These are phyloP conservation scores for Mesembryanthemum crystallinum DNA, from an alignment of 148 eudicot species.

Conservation along the genomic window DNA sequence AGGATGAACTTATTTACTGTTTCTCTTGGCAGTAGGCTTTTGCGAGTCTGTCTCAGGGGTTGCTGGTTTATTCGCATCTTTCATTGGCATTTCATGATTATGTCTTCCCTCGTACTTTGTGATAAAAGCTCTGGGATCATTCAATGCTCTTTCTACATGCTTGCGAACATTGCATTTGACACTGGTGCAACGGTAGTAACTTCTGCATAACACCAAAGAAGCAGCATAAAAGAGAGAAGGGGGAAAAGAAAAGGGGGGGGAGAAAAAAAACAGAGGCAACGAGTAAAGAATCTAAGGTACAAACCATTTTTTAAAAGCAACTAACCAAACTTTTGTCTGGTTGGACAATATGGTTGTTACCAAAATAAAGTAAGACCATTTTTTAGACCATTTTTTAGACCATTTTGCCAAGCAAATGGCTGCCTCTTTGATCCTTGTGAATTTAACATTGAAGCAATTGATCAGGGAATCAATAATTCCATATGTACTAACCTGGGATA, in stretches of 20 bases:
- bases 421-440: neutral
- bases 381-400: neutral
- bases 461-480: neutral
- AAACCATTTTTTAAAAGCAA: neutral
- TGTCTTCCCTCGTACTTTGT: slow-evolving; percentile 45
- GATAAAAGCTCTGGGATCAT: slow-evolving; percentile 36
- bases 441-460: neutral
- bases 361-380: neutral
- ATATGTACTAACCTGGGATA: slow-evolving; percentile 67
- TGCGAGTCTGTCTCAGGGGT: slow-evolving; percentile 10
- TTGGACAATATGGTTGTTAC: neutral
- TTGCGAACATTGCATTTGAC: slow-evolving; percentile 37
- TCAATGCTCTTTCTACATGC: slow-evolving; percentile 37
- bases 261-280: neutral
- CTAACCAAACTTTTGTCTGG: neutral
- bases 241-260: neutral
- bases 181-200: slow-evolving; percentile 46
- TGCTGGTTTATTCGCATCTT: slow-evolving; percentile 11
- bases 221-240: neutral
- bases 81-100: slow-evolving; percentile 42
- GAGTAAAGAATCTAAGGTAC: neutral
- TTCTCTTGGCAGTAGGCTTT: slow-evolving; percentile 2
- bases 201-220: slow-evolving; percentile 27
- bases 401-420: neutral
- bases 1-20: neutral